Evolutionary conservation across 306 rosid genomes (phyloP).

Genomic region (Cucurbita moschata): DNA sequence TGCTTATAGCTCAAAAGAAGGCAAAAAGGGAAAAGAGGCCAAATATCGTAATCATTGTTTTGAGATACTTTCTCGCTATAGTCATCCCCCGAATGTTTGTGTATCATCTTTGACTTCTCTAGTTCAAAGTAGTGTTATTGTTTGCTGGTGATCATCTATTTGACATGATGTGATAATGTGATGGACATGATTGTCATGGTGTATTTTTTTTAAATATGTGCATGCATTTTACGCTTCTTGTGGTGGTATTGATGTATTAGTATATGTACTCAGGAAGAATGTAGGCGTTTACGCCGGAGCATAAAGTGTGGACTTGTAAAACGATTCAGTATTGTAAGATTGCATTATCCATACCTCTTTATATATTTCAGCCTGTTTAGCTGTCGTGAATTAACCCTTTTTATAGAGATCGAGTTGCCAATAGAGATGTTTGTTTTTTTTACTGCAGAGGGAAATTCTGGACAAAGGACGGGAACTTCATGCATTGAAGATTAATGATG

Average conservation of each 20-base stretch:
- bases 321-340: slow-evolving; percentile 73
- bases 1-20: background rate
- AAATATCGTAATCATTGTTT: background rate
- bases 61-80: background rate
- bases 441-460: slow-evolving; percentile 64
- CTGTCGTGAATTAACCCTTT: background rate
- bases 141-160: background rate
- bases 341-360: background rate
- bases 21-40: background rate
- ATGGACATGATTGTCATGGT: background rate
- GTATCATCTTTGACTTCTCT: background rate
- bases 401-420: slow-evolving; percentile 3
- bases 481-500: slow-evolving; percentile 63
- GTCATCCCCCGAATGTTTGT: background rate
- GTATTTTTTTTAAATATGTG: background rate
- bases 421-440: slow-evolving; percentile 13
- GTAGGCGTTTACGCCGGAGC: slow-evolving; percentile 63
- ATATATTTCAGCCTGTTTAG: background rate
- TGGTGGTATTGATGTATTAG: slow-evolving; percentile 10
- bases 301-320: slow-evolving; percentile 65
- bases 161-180: background rate
- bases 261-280: slow-evolving; percentile 57
- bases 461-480: slow-evolving; percentile 57
- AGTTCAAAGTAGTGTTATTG: background rate
- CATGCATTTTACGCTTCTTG: background rate